A percentile compares a stretch with the other conserved stretches of the same genome.
These are phyloP conservation scores for Serendipita vermifera DNA, from an alignment of 768 basidiomycete species.

Conservation along the genomic window DNA sequence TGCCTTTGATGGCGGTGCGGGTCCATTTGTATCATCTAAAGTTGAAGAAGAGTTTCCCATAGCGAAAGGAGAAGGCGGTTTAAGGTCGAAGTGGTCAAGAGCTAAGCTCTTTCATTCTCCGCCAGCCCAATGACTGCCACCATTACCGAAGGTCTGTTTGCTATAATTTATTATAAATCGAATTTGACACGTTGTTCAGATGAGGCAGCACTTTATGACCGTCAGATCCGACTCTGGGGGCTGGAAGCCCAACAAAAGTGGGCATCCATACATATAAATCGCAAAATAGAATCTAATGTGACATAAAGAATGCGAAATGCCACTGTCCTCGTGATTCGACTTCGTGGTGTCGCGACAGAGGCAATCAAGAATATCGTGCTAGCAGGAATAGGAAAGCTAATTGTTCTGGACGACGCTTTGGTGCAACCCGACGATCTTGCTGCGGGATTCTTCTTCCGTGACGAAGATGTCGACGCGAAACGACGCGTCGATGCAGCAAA, in stretches of 20 bases:
- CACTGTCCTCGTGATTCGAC: constrained; percentile 67
- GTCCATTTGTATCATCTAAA: background rate
- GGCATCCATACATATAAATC: constrained; percentile 15
- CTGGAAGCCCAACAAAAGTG: constrained; percentile 94
- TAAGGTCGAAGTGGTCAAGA: background rate
- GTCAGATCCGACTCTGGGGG: constrained; percentile 96
- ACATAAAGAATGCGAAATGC: constrained; percentile 78
- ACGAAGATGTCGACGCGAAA: constrained; percentile 81
- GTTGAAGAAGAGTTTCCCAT: background rate
- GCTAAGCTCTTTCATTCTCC: background rate
- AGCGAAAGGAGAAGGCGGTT: background rate
- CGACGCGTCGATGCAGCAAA: constrained; percentile 82
- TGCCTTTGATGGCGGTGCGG: constrained; percentile 38
- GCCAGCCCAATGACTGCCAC: background rate
- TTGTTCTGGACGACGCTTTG: constrained; percentile 65
- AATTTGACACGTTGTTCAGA: constrained; percentile 24
- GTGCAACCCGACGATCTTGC: constrained; percentile 82
- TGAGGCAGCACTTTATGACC: constrained; percentile 82
- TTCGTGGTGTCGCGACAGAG: constrained; percentile 81
- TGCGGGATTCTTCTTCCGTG: constrained; percentile 84
- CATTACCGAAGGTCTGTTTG: background rate
- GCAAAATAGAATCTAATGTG: constrained; percentile 17
- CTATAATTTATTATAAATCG: background rate
- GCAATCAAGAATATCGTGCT: constrained; percentile 95
- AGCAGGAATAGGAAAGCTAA: constrained; percentile 82